Evolutionary conservation across 2,329 filamentous ascomycete species (phyloP), one percentile per base, ranked within the genome.

Genomic region (Penicillium italicum): DNA sequence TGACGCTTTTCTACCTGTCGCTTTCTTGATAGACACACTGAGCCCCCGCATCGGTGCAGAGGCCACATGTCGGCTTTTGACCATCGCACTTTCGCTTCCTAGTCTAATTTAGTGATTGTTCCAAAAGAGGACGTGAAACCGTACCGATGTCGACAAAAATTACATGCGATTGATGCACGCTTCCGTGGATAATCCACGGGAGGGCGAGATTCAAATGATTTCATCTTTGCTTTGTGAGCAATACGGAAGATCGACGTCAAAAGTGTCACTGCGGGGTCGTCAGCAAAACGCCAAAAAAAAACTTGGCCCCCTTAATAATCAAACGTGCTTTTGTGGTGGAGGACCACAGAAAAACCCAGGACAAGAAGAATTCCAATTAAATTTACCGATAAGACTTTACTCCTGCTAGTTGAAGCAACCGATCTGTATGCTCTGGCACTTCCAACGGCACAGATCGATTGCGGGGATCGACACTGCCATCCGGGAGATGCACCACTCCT

Each of bases 71-170:
- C 20, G 60, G 59, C 41, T 53, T 58, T 30, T 61, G 53, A 12
- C 60, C 60, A 46, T 60, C 60, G 42, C 60, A 62, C 49, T 62
- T 62, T 18, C 60, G 55, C 45, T 62, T 62, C 30, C 60, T 62
- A 28, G 16, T 6, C 7, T 20, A 16, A 18, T 45, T 41, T 36
- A 54, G 51, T 49, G 16, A 11, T 16, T 1, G 20, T n/a, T 10
- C 4, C 12, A 26, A 22, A 7, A 5, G 16, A n/a, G 7, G 1
- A 20, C 9, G 14, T n/a, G 4, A 28, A 43, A n/a, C 6, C 58
- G n/a, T 47, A 61, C 60, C 60, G 49, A 50, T 61, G 57, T 16
- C 60, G 58, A 58, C 60, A 62, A 41, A 62, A 62, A 31, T 45
- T 57, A 45, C 60, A 62, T 34, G 60, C 60, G 24, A 62, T 43